Evolutionary conservation across 768 basidiomycete genomes (phyloP).

Genomic region (Phaeolepiota aurea): DNA sequence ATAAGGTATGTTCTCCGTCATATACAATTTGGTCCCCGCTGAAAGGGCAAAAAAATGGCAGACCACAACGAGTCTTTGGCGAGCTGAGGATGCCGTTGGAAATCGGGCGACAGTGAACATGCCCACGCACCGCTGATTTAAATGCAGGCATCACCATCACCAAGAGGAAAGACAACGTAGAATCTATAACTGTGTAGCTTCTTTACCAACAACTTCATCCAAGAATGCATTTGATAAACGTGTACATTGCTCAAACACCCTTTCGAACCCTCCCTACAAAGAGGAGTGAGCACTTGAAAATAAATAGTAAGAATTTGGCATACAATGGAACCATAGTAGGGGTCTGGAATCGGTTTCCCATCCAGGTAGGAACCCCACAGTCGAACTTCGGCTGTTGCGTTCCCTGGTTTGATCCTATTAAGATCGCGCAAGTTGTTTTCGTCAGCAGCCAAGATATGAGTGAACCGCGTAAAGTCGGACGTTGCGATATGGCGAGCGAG

Average conservation of each 20-base stretch:
- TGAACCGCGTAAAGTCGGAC: conserved; percentile 67
- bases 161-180: not conserved
- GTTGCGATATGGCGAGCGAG: conserved; percentile 55
- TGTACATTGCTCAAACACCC: conserved; percentile 71
- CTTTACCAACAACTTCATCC: conserved; percentile 44
- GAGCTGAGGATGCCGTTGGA: conserved; percentile 74
- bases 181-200: conserved; percentile 3
- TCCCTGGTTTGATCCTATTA: conserved; percentile 35
- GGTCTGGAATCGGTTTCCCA: conserved; percentile 67
- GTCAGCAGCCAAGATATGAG: conserved; percentile 85
- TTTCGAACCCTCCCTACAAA: conserved; percentile 61
- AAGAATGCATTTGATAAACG: conserved; percentile 72
- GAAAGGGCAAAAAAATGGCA: conserved; percentile 16
- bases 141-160: not conserved
- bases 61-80: conserved; percentile 94
- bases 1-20: conserved; percentile 48
- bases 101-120: conserved; percentile 79
- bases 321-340: conserved; percentile 55
- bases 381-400: conserved; percentile 54
- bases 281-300: not conserved
- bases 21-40: not conserved
- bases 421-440: conserved; percentile 63
- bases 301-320: conserved; percentile 1
- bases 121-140: conserved; percentile 64
- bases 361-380: conserved; percentile 82